These are phyloP conservation scores for Russula brevipes DNA, from an alignment of 768 basidiomycete genomes.

Conservation along the genomic window DNA sequence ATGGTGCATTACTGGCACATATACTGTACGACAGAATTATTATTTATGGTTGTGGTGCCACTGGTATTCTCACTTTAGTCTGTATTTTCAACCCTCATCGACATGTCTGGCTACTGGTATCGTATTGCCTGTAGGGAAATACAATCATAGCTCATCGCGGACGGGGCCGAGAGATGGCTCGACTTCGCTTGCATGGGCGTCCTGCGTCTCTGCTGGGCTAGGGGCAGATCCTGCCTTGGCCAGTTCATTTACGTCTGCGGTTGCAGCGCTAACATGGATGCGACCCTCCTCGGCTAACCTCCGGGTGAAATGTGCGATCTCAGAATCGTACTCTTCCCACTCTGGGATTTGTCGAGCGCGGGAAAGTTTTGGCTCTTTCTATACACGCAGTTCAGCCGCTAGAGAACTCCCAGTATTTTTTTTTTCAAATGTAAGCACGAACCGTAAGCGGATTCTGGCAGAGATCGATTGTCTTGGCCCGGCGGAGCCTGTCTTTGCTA, in stretches of 20 bases:
- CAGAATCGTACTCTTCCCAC: slow-evolving; percentile 91
- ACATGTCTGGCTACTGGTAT: too few relatives aligned
- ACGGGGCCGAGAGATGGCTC: background rate
- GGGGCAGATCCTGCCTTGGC: slow-evolving; percentile 43
- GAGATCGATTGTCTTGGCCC: slow-evolving; percentile 87
- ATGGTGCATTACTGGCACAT: too few relatives aligned
- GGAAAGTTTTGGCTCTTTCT: slow-evolving; percentile 96
- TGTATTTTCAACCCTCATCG: too few relatives aligned
- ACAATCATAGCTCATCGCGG: slow-evolving; percentile 15
- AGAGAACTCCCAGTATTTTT: background rate
- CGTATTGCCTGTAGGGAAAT: background rate
- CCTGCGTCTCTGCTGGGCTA: background rate
- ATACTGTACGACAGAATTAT: too few relatives aligned
- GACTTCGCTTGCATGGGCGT: background rate
- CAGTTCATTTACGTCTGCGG: slow-evolving; percentile 64
- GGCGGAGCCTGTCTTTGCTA: slow-evolving; percentile 75
- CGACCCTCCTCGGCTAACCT: slow-evolving; percentile 64
- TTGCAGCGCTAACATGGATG: slow-evolving; percentile 61
- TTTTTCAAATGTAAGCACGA: slow-evolving; percentile 27
- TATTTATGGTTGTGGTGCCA: too few relatives aligned
- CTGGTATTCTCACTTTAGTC: too few relatives aligned
- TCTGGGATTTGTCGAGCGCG: slow-evolving; percentile 95
- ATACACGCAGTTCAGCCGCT: slow-evolving; percentile 16
- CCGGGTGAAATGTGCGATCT: slow-evolving; percentile 80
- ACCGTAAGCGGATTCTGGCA: slow-evolving; percentile 97